A percentile compares a stretch with the other conserved stretches of the same genome.
phyloP scores from a whole-genome alignment of 805 yeast genomes.

The Yarrowia osloensis region DNA sequence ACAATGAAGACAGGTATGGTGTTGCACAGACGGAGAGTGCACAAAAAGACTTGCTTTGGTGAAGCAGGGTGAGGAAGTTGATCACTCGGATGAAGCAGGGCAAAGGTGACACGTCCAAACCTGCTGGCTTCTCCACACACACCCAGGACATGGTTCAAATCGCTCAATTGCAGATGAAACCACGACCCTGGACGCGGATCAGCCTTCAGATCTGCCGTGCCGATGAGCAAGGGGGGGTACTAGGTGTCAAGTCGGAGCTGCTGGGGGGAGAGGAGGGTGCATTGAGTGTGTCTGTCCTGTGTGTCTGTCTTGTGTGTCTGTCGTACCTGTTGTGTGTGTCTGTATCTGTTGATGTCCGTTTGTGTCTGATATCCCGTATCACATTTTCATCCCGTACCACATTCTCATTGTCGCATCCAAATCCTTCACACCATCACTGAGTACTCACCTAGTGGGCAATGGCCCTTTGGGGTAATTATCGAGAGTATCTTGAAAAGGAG shows the following conservation, averaged over 20 bases:
- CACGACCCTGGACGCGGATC: neutral
- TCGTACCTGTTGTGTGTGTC: neutral
- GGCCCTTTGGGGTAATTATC: slow-evolving; percentile 28
- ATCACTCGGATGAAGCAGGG: too few species aligned
- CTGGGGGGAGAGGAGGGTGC: neutral
- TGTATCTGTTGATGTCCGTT: neutral
- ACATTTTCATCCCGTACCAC: neutral
- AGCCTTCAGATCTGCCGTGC: neutral
- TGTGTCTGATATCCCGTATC: neutral
- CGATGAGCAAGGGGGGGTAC: neutral
- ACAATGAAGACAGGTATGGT: neutral
- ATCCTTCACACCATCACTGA: neutral
- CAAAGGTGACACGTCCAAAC: neutral
- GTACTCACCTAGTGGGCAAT: slow-evolving; percentile 27
- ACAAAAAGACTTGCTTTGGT: neutral
- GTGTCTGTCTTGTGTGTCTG: neutral
- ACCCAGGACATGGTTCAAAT: neutral
- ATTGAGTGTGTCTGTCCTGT: neutral
- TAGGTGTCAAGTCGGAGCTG: neutral
- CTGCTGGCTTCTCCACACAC: neutral
- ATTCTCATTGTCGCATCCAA: too few species aligned
- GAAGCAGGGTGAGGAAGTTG: neutral
- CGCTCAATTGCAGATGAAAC: neutral
- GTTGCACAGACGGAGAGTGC: neutral
- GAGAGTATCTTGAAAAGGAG: slow-evolving; percentile 13